A percentile compares a stretch with the other conserved stretches of the same genome.
Conservation (phyloP, 441 rosid species). For the Syzygium malaccense region DNA sequence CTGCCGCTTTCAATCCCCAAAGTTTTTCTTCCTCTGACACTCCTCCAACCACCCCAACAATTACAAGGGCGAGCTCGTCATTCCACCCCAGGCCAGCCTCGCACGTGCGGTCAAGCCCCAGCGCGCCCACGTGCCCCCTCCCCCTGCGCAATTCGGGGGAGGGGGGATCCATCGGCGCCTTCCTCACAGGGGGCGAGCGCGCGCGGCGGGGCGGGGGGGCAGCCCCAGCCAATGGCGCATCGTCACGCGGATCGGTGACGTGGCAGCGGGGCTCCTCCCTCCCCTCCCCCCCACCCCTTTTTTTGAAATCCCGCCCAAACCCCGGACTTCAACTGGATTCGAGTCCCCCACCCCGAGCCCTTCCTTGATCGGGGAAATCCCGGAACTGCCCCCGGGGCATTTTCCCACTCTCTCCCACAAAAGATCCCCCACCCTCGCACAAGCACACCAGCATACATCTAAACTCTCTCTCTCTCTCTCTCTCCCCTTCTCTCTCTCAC, state of each 20-base stretch:
- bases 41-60: background rate
- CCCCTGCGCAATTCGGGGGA: too few relatives aligned
- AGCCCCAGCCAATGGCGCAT: background rate
- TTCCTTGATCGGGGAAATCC: background rate
- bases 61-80: background rate
- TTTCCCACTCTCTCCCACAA: background rate
- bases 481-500: background rate
- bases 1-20: background rate
- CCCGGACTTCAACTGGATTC: conserved; percentile 15
- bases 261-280: background rate
- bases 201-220: background rate
- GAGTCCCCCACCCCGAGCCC: background rate
- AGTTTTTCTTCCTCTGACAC: background rate
- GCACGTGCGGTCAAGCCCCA: background rate
- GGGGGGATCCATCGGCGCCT: background rate
- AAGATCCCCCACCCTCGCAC: background rate
- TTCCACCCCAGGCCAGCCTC: background rate
- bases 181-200: background rate
- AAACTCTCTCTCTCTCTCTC: background rate
- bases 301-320: conserved; percentile 55
- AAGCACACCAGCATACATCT: background rate
- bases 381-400: background rate
- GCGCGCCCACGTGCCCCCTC: background rate
- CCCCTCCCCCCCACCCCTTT: too few relatives aligned
- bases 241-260: conserved; percentile 19